Conservation (phyloP, 805 yeast genomes). For the Clavispora asparagi region DNA sequence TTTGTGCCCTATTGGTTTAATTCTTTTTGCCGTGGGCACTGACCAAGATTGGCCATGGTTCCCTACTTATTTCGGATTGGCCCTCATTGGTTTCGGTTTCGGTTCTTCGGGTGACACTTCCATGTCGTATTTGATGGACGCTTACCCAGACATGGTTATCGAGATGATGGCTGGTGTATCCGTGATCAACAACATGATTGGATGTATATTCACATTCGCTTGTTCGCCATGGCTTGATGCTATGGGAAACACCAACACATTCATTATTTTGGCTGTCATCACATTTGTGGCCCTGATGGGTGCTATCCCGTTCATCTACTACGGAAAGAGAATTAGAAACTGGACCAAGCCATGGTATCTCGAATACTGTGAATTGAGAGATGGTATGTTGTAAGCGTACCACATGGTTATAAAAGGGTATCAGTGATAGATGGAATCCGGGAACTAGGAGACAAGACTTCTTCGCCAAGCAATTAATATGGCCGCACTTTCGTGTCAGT, state of each 20-base stretch:
- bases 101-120: conserved; percentile 71
- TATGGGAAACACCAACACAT: conserved; percentile 53
- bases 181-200: conserved; percentile 58
- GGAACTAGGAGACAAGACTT: neutral
- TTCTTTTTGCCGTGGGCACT: conserved; percentile 64
- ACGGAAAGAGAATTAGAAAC: conserved; percentile 55
- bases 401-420: neutral
- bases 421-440: neutral
- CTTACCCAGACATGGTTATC: conserved; percentile 63
- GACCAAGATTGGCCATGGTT: conserved; percentile 50
- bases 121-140: conserved; percentile 61
- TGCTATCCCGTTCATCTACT: conserved; percentile 52
- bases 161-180: conserved; percentile 70
- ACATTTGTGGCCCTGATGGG: conserved; percentile 54
- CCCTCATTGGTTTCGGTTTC: conserved; percentile 62
- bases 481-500: neutral
- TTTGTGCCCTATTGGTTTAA: conserved; percentile 56
- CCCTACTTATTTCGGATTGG: conserved; percentile 55
- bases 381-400: conserved; percentile 2
- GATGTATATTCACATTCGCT: conserved; percentile 61
- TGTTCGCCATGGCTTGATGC: conserved; percentile 58
- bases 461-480: neutral
- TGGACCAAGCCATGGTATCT: conserved; percentile 54
- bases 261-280: conserved; percentile 55
- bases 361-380: conserved; percentile 13